These are phyloP conservation scores for Kappamyces sp. DNA, from an alignment of 192 early-diverging fungal species.

Conservation along the genomic window DNA sequence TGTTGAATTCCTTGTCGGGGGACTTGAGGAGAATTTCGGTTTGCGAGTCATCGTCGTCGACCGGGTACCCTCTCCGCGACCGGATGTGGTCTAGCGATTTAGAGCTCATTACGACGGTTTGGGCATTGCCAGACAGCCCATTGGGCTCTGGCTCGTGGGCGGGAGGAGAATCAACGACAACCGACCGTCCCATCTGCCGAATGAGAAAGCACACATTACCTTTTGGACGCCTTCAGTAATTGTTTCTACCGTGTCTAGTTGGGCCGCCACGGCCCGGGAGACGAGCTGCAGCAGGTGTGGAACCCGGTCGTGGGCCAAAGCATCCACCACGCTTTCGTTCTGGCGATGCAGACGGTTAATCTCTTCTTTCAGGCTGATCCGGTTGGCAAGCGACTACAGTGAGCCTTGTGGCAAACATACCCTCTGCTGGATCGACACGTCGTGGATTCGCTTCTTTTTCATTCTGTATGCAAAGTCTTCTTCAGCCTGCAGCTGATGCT, in stretches of 20 bases:
- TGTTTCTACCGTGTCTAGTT: constrained; percentile 44
- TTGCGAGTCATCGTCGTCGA: too few relatives aligned
- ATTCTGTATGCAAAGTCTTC: constrained; percentile 39
- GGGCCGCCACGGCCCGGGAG: constrained; percentile 31
- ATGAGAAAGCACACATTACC: constrained; percentile 14
- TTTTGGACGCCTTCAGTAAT: constrained; percentile 51
- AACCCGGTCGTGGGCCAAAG: constrained; percentile 33
- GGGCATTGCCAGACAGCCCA: too few relatives aligned
- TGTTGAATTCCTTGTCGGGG: constrained; percentile 15
- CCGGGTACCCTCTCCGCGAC: too few relatives aligned
- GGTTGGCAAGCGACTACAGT: constrained; percentile 35
- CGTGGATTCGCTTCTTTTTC: constrained; percentile 47
- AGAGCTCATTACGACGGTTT: too few relatives aligned
- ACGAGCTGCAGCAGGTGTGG: constrained; percentile 31
- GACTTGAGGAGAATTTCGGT: background rate
- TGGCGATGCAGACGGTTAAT: constrained; percentile 47
- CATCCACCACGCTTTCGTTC: constrained; percentile 36
- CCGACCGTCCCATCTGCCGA: too few relatives aligned
- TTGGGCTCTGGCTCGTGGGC: too few relatives aligned
- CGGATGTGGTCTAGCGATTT: too few relatives aligned
- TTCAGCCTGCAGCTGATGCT: constrained; percentile 35
- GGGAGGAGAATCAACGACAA: too few relatives aligned
- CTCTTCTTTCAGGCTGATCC: constrained; percentile 44
- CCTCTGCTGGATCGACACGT: constrained; percentile 36
- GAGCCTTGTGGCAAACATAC: constrained; percentile 19